Evolutionary conservation across 2,329 filamentous ascomycete genomes (phyloP).

Genomic region (Ophiostoma novo-ulmi): DNA sequence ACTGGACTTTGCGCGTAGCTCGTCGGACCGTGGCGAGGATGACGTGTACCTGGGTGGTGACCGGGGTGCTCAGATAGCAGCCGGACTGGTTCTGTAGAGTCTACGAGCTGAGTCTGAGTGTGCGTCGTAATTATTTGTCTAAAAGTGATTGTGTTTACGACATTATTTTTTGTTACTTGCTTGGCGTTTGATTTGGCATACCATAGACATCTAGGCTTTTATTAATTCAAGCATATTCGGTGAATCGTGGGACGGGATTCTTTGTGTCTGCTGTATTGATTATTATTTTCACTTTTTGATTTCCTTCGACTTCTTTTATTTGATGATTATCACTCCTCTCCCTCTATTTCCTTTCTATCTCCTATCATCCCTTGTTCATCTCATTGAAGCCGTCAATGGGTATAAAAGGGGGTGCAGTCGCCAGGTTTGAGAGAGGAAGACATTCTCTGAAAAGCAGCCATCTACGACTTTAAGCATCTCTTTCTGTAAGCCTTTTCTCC

Average conservation of each 20-base stretch:
- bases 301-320: neutral
- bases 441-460: neutral
- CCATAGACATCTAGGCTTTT: conserved; percentile 6
- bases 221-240: neutral
- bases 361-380: neutral
- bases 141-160: neutral
- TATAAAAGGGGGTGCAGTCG: neutral
- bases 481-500: neutral
- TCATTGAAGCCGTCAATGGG: neutral
- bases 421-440: neutral
- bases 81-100: conserved; percentile 32
- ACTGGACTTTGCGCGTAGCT: conserved; percentile 63
- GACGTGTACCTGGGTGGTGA: conserved; percentile 58
- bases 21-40: conserved; percentile 49
- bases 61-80: conserved; percentile 47
- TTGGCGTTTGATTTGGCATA: conserved; percentile 18
- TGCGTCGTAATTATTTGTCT: neutral
- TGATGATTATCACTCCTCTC: neutral
- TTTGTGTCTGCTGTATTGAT: neutral
- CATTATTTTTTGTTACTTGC: neutral
- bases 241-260: neutral
- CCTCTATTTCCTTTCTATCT: neutral
- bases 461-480: neutral
- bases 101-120: neutral
- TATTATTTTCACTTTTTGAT: neutral